Evolutionary conservation across 805 yeast species (phyloP).

Genomic region (Yarrowia sp.): DNA sequence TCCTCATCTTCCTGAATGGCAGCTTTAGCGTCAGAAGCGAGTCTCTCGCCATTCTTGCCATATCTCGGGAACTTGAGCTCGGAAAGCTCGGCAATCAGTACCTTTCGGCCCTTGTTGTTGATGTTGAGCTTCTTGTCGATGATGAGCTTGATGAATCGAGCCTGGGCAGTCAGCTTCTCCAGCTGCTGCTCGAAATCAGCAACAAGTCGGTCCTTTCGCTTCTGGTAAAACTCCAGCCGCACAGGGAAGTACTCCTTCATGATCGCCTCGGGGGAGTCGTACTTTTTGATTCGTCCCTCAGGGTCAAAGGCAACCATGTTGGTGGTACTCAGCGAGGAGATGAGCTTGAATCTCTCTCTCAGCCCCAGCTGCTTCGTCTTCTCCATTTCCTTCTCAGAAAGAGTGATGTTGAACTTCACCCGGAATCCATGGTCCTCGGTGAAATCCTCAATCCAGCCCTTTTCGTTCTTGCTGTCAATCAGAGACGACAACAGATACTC

Average conservation of each 20-base stretch:
- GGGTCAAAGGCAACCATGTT: constrained; percentile 98
- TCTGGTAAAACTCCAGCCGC: constrained; percentile 87
- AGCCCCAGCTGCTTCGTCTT: constrained; percentile 78
- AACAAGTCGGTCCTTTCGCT: constrained; percentile 82
- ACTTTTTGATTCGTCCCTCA: constrained; percentile 82
- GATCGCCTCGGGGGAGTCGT: constrained; percentile 76
- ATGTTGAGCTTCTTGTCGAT: constrained; percentile 75
- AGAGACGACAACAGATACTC: constrained; percentile 79
- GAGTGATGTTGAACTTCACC: constrained; percentile 77
- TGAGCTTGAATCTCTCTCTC: constrained; percentile 81
- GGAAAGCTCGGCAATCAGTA: constrained; percentile 68
- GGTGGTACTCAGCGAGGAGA: constrained; percentile 68
- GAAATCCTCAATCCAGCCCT: constrained; percentile 87
- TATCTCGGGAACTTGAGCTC: constrained; percentile 72
- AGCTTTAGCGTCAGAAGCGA: constrained; percentile 54
- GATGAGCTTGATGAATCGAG: constrained; percentile 88
- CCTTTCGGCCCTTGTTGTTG: constrained; percentile 74
- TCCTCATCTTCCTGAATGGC: constrained; percentile 48
- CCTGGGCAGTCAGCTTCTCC: constrained; percentile 78
- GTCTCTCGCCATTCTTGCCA: constrained; percentile 71
- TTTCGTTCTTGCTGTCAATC: constrained; percentile 55
- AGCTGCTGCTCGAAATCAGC: constrained; percentile 74
- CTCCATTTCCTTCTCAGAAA: constrained; percentile 81
- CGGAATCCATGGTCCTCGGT: constrained; percentile 90
- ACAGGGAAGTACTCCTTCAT: constrained; percentile 84